phyloP scores from a whole-genome alignment of 2,329 filamentous ascomycete genomes.

The Alternaria sp. region DNA sequence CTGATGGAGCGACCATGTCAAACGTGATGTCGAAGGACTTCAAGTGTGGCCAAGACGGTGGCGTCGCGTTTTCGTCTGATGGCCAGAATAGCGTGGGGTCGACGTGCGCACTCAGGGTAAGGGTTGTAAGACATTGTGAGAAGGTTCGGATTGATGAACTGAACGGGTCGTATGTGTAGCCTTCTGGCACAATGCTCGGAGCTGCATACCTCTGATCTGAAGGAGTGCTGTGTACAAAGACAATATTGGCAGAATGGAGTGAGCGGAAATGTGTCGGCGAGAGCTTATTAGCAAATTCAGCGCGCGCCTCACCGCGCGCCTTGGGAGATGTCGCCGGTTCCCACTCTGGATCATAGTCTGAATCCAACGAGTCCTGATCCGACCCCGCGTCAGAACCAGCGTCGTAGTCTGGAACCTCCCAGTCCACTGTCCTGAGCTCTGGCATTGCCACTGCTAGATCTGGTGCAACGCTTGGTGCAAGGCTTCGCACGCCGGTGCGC shows the following conservation, averaged over 20 bases:
- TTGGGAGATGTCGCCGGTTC: slow-evolving; percentile 1
- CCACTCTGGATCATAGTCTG: neutral
- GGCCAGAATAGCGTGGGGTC: slow-evolving; percentile 25
- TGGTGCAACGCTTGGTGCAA: slow-evolving; percentile 8
- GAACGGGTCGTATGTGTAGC: slow-evolving; percentile 11
- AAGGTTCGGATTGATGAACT: slow-evolving; percentile 16
- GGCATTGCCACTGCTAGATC: neutral
- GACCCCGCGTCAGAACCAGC: neutral
- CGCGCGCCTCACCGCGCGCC: neutral
- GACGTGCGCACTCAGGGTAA: slow-evolving; percentile 13
- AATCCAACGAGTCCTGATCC: slow-evolving; percentile 5
- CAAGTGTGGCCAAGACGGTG: slow-evolving; percentile 17
- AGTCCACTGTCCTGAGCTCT: slow-evolving; percentile 5
- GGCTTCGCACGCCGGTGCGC: neutral
- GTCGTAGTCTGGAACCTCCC: slow-evolving; percentile 5
- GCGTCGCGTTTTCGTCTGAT: neutral
- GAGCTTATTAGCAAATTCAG: slow-evolving; percentile 5
- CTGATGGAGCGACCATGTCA: slow-evolving; percentile 12
- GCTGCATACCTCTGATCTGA: slow-evolving; percentile 2
- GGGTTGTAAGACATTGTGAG: slow-evolving; percentile 13
- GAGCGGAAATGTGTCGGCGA: neutral
- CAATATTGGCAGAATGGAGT: slow-evolving; percentile 1
- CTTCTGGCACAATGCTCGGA: slow-evolving; percentile 10
- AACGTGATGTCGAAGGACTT: slow-evolving; percentile 13
- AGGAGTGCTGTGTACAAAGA: slow-evolving; percentile 4